These are phyloP conservation scores for Thuidium tamariscinum DNA, from an alignment of 225 moss, liverwort and hornwort genomes.

Conservation along the genomic window DNA sequence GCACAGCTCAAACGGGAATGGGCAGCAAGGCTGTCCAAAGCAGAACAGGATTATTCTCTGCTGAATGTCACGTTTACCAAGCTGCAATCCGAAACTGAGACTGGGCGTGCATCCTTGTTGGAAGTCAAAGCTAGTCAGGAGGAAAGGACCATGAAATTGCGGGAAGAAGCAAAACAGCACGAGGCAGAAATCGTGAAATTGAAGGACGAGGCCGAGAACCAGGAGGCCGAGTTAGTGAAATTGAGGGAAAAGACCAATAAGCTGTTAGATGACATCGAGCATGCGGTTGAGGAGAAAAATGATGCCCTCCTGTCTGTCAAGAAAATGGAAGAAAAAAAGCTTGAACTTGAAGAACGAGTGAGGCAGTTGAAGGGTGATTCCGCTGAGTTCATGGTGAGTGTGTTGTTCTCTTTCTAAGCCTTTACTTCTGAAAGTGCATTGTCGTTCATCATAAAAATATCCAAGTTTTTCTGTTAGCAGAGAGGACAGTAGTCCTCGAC, in stretches of 20 bases:
- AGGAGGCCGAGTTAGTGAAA: neutral
- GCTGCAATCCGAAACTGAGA: constrained; percentile 4
- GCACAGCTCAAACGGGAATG: constrained; percentile 2
- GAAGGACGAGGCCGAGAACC: neutral
- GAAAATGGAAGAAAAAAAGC: neutral
- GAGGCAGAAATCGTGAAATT: neutral
- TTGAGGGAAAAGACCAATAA: neutral
- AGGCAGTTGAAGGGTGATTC: neutral
- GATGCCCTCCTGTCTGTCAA: neutral
- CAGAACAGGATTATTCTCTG: neutral
- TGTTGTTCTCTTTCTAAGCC: neutral
- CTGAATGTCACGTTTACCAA: neutral
- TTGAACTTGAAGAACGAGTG: constrained; percentile 2
- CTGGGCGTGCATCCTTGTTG: neutral
- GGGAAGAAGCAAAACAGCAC: neutral
- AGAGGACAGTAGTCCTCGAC: neutral
- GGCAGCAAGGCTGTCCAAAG: neutral
- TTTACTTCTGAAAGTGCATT: neutral
- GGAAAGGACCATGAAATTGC: neutral
- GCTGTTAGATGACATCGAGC: neutral
- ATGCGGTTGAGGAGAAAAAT: neutral
- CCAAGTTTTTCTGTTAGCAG: neutral
- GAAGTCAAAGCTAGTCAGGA: neutral
- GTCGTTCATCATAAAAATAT: neutral
- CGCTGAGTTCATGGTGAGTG: neutral